Base-by-base conservation (phyloP, 129 eudicot species). In the Pseudognaphalium luteoalbum region DNA sequence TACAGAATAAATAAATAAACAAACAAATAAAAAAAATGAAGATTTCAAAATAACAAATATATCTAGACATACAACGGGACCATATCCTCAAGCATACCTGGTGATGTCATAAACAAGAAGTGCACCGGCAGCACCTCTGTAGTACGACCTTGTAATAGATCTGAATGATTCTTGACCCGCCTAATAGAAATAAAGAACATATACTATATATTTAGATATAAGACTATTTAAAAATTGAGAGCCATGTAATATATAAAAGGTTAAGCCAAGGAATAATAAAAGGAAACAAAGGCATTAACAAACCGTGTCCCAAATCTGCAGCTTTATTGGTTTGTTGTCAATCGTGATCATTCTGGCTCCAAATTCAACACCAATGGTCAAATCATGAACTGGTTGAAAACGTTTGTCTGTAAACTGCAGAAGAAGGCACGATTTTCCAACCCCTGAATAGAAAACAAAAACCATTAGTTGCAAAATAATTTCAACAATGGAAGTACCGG, bases 81-180 rank as follows among this genome's bases (percentile, higher is more conserved):
- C 66, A n/a, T 66, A 41, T 22, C 8, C 1, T 6, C n/a, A 8
- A 68, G 1, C 73, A 29, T 71, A 82, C 85, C 82, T 77, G 14
- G 98, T 93, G 68, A 93, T 93, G 77, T 93, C 98, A 68, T 93
- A 93, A 57, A 93, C 98, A 22, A 93, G 87, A 72, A 93, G 88
- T 14, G 98, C 98, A 68, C 98, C 98, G 72, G 98, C 97, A 77
- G 98, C 98, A 75, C 98, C 98, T 81, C 98, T 79, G 74, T 93
- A 93, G 82, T 93, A 93, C 25, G 97, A 90, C 84, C 97, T 87
- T 32, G 97, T 93, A 15, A 93, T 93, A 66, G 98, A 93, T 83
- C 98, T 88, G 80, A 90, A 90, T 30, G 97, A 85, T 82, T 93
- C 98, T 90, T 93, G 98, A 51, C 98, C 98, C 51, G 98, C 98